Base-by-base conservation (phyloP, 768 basidiomycete genomes). In the Tricholoma matsutake region DNA sequence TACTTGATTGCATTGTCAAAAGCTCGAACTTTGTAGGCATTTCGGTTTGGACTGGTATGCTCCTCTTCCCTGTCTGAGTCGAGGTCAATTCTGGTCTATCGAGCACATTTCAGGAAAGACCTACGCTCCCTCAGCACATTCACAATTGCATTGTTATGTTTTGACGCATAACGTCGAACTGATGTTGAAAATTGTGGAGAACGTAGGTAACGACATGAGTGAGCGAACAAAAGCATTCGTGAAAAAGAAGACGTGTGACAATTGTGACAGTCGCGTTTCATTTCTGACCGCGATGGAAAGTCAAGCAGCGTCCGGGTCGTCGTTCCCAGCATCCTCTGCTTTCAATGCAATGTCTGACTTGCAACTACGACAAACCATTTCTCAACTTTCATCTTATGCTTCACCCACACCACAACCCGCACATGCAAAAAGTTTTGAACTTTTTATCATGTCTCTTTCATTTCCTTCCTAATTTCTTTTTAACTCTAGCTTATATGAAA, bases 321-420 rank as follows among this genome's bases (percentile, higher is more conserved):
- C 68, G 13, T 67, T 72, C 41, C 68, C 69, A 20, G 64, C 63
- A 54, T 60, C 73, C 58, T 62, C 72, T 51, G 64, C 69, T 35
- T 75, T 75, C 57, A 71, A 75, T 52, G 76, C 71, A 58, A 82
- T 90, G 78, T 77, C 86, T 1, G 87, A 88, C 68, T 76, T 79
- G 55, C 87, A 89, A 65, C 79, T 90, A 51, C 76, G 79, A 28
- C 85, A 88, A 68, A 85, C 86, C 16, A 83, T 87, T 60, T 82
- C 74, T 3, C 86, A 88, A 67, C 65, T 82, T 18, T 75, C 78
- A 10, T 72, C 72, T 3, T 80, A 75, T 71, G 78, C 75, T 25
- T 73, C 79, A n/a, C 80, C 77, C 28, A 72, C 71, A 9, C 75
- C 76, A 2, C 76, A 72, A 32, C 65, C 67, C 49, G 73, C 72